A percentile compares a stretch with the other conserved stretches of the same genome.
These are phyloP conservation scores for Rubus parviflorus DNA, from an alignment of 306 rosid species.

Conservation along the genomic window DNA sequence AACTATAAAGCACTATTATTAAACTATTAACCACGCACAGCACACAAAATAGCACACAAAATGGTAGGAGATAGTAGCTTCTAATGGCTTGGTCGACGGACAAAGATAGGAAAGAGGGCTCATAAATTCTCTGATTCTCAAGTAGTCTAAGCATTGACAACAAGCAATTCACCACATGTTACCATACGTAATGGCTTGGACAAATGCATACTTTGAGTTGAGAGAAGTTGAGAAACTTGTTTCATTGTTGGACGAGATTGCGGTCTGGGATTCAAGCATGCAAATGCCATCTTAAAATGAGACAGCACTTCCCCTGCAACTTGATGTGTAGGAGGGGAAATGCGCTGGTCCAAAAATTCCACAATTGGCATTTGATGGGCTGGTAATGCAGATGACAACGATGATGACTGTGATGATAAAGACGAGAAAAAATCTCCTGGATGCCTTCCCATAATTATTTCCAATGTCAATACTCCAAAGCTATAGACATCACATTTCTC, in stretches of 20 bases:
- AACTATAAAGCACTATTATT: not conserved
- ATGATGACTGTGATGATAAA: not conserved
- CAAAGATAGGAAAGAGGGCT: not conserved
- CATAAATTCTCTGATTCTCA: not conserved
- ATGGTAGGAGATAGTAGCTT: not conserved
- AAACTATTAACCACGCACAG: not conserved
- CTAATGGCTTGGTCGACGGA: not conserved
- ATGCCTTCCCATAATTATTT: slow-evolving; percentile 8
- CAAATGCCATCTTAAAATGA: not conserved
- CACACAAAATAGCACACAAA: not conserved
- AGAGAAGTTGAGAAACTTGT: slow-evolving; percentile 12
- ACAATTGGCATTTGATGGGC: not conserved
- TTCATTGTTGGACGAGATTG: slow-evolving; percentile 13
- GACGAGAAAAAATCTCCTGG: slow-evolving; percentile 1
- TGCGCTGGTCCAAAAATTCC: slow-evolving; percentile 7
- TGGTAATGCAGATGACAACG: not conserved
- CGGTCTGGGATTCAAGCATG: not conserved
- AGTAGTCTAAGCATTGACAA: not conserved
- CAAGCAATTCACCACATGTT: not conserved
- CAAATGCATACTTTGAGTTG: not conserved
- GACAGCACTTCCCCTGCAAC: not conserved
- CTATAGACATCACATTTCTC: slow-evolving; percentile 9
- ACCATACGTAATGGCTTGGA: not conserved
- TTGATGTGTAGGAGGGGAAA: not conserved
- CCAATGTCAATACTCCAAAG: slow-evolving; percentile 3